Percentiles rank a stretch among this genome's conserved stretches.
These are phyloP conservation scores for Hevea brasiliensis DNA, from an alignment of 345 rosid species.

Conservation along the genomic window DNA sequence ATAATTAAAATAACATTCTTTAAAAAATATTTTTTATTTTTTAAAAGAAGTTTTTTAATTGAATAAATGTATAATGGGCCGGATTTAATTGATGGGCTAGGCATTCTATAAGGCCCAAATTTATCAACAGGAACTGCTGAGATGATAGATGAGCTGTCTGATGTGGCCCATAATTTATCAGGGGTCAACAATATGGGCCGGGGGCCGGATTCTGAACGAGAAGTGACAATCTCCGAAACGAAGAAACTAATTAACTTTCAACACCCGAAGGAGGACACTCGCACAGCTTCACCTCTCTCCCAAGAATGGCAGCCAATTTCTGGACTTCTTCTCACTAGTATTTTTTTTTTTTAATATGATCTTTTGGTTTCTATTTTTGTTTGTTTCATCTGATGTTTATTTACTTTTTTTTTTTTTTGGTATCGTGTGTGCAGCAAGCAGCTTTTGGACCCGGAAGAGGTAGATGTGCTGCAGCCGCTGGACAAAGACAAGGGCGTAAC, in stretches of 20 bases:
- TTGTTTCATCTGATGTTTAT: constrained; percentile 5
- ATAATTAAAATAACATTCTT: no score
- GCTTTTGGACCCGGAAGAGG: constrained; percentile 82
- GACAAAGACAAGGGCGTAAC: constrained; percentile 83
- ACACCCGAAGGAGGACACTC: neutral
- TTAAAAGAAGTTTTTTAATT: no score
- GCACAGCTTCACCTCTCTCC: neutral
- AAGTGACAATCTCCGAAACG: neutral
- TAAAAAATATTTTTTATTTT: no score
- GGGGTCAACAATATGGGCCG: no score
- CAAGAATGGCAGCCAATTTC: constrained; percentile 83
- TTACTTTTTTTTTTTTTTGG: neutral
- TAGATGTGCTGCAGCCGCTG: constrained; percentile 63
- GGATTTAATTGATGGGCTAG: no score
- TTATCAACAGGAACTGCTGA: no score
- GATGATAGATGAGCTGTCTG: no score
- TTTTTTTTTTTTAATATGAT: neutral
- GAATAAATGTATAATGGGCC: no score
- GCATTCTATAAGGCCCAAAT: no score
- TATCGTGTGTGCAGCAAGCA: constrained; percentile 56
- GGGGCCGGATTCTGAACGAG: no score
- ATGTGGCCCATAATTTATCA: no score
- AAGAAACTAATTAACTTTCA: neutral
- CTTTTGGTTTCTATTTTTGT: neutral
- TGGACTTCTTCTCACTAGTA: constrained; percentile 90